Conservation (phyloP, 2,329 filamentous ascomycete species). For the Alternaria panax region DNA sequence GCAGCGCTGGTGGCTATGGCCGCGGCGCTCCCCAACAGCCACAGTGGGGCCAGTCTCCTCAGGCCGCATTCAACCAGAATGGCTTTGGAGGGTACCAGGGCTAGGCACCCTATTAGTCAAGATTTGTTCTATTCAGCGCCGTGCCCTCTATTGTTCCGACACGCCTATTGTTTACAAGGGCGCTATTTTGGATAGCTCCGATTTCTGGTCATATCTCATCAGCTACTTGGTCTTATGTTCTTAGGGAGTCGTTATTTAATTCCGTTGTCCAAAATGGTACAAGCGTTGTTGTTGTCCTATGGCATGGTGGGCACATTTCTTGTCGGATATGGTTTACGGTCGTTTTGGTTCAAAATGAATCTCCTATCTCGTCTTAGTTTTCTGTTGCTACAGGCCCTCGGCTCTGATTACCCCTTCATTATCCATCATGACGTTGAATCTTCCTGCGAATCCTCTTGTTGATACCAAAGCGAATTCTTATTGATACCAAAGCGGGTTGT, state of each 20-base stretch:
- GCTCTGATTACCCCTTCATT: conserved; percentile 25
- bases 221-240: conserved; percentile 44
- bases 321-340: conserved; percentile 34
- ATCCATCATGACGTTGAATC: conserved; percentile 38
- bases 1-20: conserved; percentile 83
- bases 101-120: conserved; percentile 47
- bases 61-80: conserved; percentile 59
- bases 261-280: conserved; percentile 36
- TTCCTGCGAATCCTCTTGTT: conserved; percentile 28
- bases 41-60: conserved; percentile 61
- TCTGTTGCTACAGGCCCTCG: conserved; percentile 19
- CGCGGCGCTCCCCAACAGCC: conserved; percentile 69
- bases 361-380: conserved; percentile 31
- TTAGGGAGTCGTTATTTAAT: conserved; percentile 37
- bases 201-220: conserved; percentile 41
- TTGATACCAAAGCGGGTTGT: conserved; percentile 6
- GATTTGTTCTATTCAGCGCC: conserved; percentile 39
- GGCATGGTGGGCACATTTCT: conserved; percentile 37
- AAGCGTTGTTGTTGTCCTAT: conserved; percentile 27
- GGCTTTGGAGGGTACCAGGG: conserved; percentile 68
- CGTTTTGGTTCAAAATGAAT: conserved; percentile 35
- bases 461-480: conserved; percentile 21
- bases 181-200: conserved; percentile 48
- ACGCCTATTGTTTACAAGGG: conserved; percentile 46
- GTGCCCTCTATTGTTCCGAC: conserved; percentile 41